phyloP scores from a whole-genome alignment of 1,284 basidiomycete genomes.

The Cystobasidiaceae sp. region DNA sequence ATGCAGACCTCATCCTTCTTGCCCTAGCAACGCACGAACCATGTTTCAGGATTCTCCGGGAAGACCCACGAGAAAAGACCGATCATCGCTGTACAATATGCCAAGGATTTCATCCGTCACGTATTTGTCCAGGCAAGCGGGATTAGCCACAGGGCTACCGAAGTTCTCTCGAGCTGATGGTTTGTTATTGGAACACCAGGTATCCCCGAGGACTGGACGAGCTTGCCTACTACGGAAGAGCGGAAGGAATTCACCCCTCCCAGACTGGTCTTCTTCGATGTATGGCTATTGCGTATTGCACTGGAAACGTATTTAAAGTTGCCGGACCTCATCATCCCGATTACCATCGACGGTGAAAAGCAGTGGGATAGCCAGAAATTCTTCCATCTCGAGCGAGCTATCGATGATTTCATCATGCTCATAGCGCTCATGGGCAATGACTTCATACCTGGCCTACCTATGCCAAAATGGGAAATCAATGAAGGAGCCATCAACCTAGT shows the following conservation, averaged over 20 bases:
- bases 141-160: too few relatives aligned
- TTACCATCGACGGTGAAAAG: background rate
- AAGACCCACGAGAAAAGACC: constrained; percentile 56
- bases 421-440: constrained; percentile 99
- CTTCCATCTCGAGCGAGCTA: constrained; percentile 93
- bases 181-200: background rate
- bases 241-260: constrained; percentile 61
- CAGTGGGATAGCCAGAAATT: constrained; percentile 44
- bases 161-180: too few relatives aligned
- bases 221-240: constrained; percentile 5
- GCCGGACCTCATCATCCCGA: constrained; percentile 53
- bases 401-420: constrained; percentile 99
- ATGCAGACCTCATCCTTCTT: constrained; percentile 99
- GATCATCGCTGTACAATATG: constrained; percentile 2
- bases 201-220: constrained; percentile 8
- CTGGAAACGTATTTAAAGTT: constrained; percentile 90
- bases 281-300: constrained; percentile 90
- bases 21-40: constrained; percentile 97
- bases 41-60: constrained; percentile 90
- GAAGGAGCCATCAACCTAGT: constrained; percentile 97
- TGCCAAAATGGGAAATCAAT: constrained; percentile 79
- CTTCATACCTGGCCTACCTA: constrained; percentile 95
- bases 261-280: constrained; percentile 99
- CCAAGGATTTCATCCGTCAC: background rate
- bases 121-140: background rate